Base-by-base conservation (phyloP, 495 filamentous ascomycete genomes). In the Daldinia concentrica region DNA sequence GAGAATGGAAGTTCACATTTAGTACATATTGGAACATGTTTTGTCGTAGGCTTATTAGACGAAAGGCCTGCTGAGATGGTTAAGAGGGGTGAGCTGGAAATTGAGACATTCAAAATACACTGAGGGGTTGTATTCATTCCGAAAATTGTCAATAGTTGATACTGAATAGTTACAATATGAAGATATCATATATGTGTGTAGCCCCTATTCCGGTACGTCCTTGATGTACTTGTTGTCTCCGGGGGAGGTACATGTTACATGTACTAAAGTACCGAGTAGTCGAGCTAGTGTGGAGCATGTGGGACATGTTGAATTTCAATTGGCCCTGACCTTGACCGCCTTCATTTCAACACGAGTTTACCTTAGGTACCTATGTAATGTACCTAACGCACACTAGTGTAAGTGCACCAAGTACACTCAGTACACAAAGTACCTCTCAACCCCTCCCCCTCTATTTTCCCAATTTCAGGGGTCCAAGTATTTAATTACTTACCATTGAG, bases 321-420 rank as follows among this genome's bases (percentile, higher is more conserved):
- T 73, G 71, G 71, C 30, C 30, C 30, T 34, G 32, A 12, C 9
- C 34, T 3, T 73, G 66, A 73, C 71, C 71, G 71, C 71, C 66
- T 66, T 29, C 39, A 41, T 29, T 45, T 57, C 50, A 52, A 60
- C 22, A 43, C 54, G n/a, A 62, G 14, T 58, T 50, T 24, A 64
- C 39, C n/a, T n/a, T n/a, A n/a, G n/a, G n/a, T n/a, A n/a, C n/a
- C n/a, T n/a, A n/a, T n/a, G n/a, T n/a, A n/a, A n/a, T n/a, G n/a
- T n/a, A n/a, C n/a, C n/a, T n/a, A n/a, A n/a, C n/a, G n/a, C n/a
- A n/a, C n/a, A n/a, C n/a, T n/a, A n/a, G n/a, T n/a, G n/a, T n/a
- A n/a, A n/a, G n/a, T 51, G 9, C 29, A 8, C 4, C 0, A 29
- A 6, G 27, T 29, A 29, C 7, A 32, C 58, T 52, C 66, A 22